Evolutionary conservation across 2,329 filamentous ascomycete genomes (phyloP).

Genomic region (Botrytis byssoidea): DNA sequence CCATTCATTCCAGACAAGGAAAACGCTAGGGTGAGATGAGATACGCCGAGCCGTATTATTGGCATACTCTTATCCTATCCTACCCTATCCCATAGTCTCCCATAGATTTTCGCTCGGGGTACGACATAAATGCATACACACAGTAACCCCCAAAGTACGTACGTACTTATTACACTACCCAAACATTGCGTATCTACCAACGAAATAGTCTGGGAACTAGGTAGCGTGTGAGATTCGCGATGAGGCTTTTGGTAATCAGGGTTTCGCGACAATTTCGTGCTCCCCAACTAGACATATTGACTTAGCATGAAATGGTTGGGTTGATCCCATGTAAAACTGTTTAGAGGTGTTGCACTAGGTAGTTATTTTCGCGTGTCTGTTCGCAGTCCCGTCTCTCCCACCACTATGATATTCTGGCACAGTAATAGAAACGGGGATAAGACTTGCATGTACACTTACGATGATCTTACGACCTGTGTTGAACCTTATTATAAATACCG

Average conservation of each 20-base stretch:
- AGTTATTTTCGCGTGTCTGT: background rate
- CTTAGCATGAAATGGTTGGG: background rate
- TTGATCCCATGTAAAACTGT: background rate
- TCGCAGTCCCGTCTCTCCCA: background rate
- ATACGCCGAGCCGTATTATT: slow-evolving; percentile 10
- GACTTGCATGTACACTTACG: background rate
- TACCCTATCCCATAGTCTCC: background rate
- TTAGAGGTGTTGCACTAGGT: background rate
- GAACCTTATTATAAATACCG: background rate
- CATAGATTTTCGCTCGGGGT: background rate
- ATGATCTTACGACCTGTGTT: background rate
- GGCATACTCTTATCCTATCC: slow-evolving; percentile 4
- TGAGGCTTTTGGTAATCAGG: background rate
- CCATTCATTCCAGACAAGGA: background rate
- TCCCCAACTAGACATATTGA: background rate
- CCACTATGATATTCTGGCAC: background rate
- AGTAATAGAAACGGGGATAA: background rate
- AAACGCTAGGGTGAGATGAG: background rate
- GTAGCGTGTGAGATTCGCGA: slow-evolving; percentile 15
- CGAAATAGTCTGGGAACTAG: background rate
- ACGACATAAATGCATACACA: background rate
- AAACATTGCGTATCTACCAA: background rate
- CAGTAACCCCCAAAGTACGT: background rate
- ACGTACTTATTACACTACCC: background rate
- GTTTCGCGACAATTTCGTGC: background rate